These are phyloP conservation scores for Penicillium soppii DNA, from an alignment of 495 filamentous ascomycete species.

Conservation along the genomic window DNA sequence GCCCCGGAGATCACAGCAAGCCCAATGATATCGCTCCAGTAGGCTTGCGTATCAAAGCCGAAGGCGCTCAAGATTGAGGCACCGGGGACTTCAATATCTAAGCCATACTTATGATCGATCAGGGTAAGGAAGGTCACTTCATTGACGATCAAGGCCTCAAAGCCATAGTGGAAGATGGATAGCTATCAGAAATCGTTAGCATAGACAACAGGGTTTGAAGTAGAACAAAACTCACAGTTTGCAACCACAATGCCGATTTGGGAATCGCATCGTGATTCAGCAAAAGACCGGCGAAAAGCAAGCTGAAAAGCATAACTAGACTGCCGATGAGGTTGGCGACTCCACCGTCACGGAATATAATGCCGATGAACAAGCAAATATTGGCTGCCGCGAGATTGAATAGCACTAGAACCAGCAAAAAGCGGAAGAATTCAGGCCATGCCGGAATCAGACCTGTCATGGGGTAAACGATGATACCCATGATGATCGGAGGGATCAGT, in stretches of 20 bases:
- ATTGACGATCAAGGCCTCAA: slow-evolving; percentile 96
- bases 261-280: slow-evolving; percentile 95
- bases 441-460: slow-evolving; percentile 94
- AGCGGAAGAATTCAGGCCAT: slow-evolving; percentile 82
- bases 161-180: slow-evolving; percentile 99
- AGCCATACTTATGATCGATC: slow-evolving; percentile 87
- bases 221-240: slow-evolving; percentile 55
- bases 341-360: slow-evolving; percentile 86
- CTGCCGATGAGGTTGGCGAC: slow-evolving; percentile 95
- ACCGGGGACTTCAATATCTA: slow-evolving; percentile 95
- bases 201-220: not conserved
- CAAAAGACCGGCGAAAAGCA: slow-evolving; percentile 89
- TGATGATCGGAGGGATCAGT: slow-evolving; percentile 91
- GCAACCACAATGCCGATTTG: slow-evolving; percentile 77
- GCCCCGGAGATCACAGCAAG: slow-evolving; percentile 76
- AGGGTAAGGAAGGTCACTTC: slow-evolving; percentile 90
- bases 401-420: slow-evolving; percentile 86
- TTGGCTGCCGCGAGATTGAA: slow-evolving; percentile 94
- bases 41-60: slow-evolving; percentile 79
- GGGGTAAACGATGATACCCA: slow-evolving; percentile 96
- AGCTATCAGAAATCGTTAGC: slow-evolving; percentile 46
- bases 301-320: slow-evolving; percentile 94
- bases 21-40: slow-evolving; percentile 83
- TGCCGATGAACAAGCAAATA: slow-evolving; percentile 95
- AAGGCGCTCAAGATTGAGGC: slow-evolving; percentile 92